These are phyloP conservation scores for Penicillium sp. DNA, from an alignment of 2,329 filamentous ascomycete species.

Conservation along the genomic window DNA sequence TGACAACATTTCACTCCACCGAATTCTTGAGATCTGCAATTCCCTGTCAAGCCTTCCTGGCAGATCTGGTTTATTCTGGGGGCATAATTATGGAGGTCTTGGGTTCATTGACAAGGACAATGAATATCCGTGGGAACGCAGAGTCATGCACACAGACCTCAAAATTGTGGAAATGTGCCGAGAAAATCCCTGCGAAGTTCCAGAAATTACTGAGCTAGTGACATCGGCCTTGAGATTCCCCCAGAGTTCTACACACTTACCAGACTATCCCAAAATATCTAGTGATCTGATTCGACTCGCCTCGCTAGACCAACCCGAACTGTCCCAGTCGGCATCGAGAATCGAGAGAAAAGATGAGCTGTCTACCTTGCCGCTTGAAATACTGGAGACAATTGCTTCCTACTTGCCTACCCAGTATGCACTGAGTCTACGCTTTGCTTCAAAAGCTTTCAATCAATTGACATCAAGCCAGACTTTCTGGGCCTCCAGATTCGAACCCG, in stretches of 20 bases:
- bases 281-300: background rate
- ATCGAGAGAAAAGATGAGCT: background rate
- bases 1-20: background rate
- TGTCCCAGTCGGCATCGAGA: background rate
- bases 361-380: background rate
- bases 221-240: too few relatives aligned
- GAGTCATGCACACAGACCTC: background rate
- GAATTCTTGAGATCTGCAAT: background rate
- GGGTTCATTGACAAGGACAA: background rate
- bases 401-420: background rate
- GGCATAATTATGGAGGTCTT: background rate
- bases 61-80: background rate
- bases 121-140: background rate
- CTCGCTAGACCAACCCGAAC: too few relatives aligned
- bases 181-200: too few relatives aligned
- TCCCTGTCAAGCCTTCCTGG: background rate
- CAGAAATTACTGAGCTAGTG: too few relatives aligned
- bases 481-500: background rate
- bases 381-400: background rate
- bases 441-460: background rate
- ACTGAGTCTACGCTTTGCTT: background rate
- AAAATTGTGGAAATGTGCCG: too few relatives aligned
- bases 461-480: background rate
- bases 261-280: too few relatives aligned
- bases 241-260: too few relatives aligned